Evolutionary conservation across 331 rosid genomes (phyloP).

Genomic region (Quercus tomentella): DNA sequence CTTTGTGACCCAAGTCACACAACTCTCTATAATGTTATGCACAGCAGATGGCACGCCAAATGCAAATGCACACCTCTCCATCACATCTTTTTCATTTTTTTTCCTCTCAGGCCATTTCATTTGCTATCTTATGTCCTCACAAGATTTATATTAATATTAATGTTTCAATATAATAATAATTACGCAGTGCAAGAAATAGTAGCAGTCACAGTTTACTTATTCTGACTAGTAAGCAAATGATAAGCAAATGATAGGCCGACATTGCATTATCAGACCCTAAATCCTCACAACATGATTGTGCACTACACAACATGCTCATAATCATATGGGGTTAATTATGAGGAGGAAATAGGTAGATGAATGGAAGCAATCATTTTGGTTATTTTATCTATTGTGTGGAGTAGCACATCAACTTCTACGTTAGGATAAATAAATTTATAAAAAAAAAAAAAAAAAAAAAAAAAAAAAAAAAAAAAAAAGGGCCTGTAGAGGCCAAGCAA

Average conservation of each 20-base stretch:
- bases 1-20: not conserved
- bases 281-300: too few species aligned
- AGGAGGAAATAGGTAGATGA: not conserved
- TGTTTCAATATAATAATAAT: not conserved
- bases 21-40: not conserved
- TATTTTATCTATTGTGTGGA: not conserved
- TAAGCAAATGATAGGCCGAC: not conserved
- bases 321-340: not conserved
- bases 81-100: not conserved
- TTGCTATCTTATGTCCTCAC: not conserved
- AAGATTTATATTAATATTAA: not conserved
- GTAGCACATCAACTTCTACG: not conserved
- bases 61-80: not conserved
- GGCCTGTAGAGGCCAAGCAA: conserved; percentile 76
- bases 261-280: not conserved
- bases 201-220: not conserved
- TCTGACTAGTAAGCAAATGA: not conserved
- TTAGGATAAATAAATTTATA: not conserved
- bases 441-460: not conserved
- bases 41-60: not conserved
- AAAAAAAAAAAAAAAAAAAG: conserved; percentile 32
- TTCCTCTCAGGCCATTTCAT: not conserved
- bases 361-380: not conserved
- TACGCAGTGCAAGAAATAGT: not conserved
- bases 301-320: too few species aligned